Evolutionary conservation across 148 eudicot genomes (phyloP).

Genomic region (Amaranthus hypochondriacus): DNA sequence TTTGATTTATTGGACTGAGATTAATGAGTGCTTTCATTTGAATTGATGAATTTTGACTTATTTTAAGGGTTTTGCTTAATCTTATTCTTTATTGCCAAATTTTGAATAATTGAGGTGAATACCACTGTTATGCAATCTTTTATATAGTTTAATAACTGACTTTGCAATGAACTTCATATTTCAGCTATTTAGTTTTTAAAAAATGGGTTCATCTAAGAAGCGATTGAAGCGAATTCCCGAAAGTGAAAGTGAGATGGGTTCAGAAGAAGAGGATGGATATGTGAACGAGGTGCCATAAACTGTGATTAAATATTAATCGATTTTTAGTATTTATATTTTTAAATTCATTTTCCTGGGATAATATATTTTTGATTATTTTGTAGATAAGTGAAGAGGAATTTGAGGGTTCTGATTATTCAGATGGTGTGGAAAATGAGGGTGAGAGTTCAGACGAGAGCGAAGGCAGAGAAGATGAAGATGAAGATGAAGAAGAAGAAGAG

Average conservation of each 20-base stretch:
- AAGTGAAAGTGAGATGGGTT: constrained; percentile 37
- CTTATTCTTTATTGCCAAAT: no score
- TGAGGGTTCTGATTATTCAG: constrained; percentile 28
- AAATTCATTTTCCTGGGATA: background rate
- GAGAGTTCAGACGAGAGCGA: constrained; percentile 17
- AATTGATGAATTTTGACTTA: no score
- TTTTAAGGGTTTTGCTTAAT: no score
- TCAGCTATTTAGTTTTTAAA: no score
- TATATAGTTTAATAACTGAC: no score
- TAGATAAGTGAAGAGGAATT: constrained; percentile 31
- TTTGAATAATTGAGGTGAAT: no score
- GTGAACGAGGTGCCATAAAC: constrained; percentile 24
- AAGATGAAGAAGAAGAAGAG: constrained; percentile 20
- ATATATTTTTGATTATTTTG: background rate
- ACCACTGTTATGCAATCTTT: no score
- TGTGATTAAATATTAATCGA: background rate
- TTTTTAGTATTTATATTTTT: background rate
- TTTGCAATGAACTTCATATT: no score
- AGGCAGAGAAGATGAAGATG: constrained; percentile 17
- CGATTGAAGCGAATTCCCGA: constrained; percentile 29
- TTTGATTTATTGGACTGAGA: no score
- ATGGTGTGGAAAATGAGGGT: constrained; percentile 8
- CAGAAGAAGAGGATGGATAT: constrained; percentile 32
- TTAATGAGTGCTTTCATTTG: no score
- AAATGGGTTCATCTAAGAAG: constrained; percentile 33